These are phyloP conservation scores for Suhomyces atakaporum DNA, from an alignment of 1,139 yeast genomes.

Conservation along the genomic window DNA sequence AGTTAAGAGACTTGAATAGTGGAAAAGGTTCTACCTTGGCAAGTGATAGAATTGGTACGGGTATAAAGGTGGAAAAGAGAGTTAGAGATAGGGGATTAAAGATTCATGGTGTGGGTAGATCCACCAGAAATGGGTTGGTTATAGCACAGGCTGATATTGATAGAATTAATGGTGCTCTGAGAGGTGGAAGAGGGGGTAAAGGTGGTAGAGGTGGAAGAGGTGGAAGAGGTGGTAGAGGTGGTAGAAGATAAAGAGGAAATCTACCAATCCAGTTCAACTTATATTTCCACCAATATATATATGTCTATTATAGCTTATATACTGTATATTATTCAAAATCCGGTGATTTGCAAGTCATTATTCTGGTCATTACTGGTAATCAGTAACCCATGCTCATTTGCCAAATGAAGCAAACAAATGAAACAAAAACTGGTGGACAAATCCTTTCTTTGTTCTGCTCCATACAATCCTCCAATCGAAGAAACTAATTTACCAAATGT, in stretches of 20 bases:
- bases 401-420: constrained; percentile 30
- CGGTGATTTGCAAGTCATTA: constrained; percentile 59
- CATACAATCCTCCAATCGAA: constrained; percentile 55
- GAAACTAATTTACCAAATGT: constrained; percentile 49
- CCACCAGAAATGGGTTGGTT: constrained; percentile 80
- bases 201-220: constrained; percentile 17
- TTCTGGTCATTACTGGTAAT: constrained; percentile 58
- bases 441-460: constrained; percentile 38
- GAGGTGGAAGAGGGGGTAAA: constrained; percentile 12
- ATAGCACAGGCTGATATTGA: constrained; percentile 70
- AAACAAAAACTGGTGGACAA: constrained; percentile 32
- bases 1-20: constrained; percentile 55
- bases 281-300: too few species aligned
- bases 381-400: constrained; percentile 32
- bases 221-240: constrained; percentile 10
- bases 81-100: constrained; percentile 77
- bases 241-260: constrained; percentile 5
- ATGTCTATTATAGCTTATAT: too few species aligned
- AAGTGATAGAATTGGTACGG: constrained; percentile 61
- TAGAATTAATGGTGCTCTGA: constrained; percentile 32
- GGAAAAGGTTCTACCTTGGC: constrained; percentile 57
- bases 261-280: too few species aligned
- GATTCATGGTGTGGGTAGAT: constrained; percentile 74
- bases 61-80: constrained; percentile 31
- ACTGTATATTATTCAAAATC: constrained; percentile 24